phyloP scores from a whole-genome alignment of 2,329 filamentous ascomycete species.

The Xylariaceae sp. region DNA sequence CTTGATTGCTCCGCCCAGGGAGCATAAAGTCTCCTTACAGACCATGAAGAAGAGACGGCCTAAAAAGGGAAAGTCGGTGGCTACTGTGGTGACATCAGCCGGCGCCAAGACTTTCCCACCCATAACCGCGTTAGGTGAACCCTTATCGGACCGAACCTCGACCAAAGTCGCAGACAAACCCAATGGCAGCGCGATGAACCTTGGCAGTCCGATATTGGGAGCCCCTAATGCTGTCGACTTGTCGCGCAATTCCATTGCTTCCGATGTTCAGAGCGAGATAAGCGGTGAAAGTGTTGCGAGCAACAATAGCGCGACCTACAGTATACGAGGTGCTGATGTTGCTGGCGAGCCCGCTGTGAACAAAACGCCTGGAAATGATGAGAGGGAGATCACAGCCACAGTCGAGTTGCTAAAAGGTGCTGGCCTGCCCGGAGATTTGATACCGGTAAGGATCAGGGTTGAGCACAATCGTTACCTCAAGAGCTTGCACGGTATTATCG shows the following conservation, averaged over 20 bases:
- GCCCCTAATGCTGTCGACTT: slow-evolving; percentile 34
- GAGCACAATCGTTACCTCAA: slow-evolving; percentile 86
- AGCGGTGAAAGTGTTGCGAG: slow-evolving; percentile 67
- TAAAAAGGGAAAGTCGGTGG: slow-evolving; percentile 54
- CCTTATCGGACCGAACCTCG: slow-evolving; percentile 36
- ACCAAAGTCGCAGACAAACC: slow-evolving; percentile 35
- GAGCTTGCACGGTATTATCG: slow-evolving; percentile 86
- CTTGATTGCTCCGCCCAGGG: slow-evolving; percentile 64
- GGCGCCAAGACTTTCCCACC: slow-evolving; percentile 25
- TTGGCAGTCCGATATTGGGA: slow-evolving; percentile 35
- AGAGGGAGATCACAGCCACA: slow-evolving; percentile 79
- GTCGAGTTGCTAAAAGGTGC: slow-evolving; percentile 78
- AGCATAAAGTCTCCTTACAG: slow-evolving; percentile 80
- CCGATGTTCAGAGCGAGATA: slow-evolving; percentile 54
- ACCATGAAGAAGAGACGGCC: slow-evolving; percentile 70
- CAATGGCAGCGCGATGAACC: slow-evolving; percentile 37
- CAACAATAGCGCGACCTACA: slow-evolving; percentile 58
- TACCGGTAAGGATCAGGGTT: slow-evolving; percentile 75
- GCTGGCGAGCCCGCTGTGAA: slow-evolving; percentile 48
- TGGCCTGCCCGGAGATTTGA: slow-evolving; percentile 75
- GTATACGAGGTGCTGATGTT: slow-evolving; percentile 40
- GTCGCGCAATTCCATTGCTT: slow-evolving; percentile 35
- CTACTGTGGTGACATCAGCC: slow-evolving; percentile 40
- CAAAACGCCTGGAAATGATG: slow-evolving; percentile 49
- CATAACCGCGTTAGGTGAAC: slow-evolving; percentile 39